phyloP scores from a whole-genome alignment of 306 rosid species.

The Castanopsis chinensis region DNA sequence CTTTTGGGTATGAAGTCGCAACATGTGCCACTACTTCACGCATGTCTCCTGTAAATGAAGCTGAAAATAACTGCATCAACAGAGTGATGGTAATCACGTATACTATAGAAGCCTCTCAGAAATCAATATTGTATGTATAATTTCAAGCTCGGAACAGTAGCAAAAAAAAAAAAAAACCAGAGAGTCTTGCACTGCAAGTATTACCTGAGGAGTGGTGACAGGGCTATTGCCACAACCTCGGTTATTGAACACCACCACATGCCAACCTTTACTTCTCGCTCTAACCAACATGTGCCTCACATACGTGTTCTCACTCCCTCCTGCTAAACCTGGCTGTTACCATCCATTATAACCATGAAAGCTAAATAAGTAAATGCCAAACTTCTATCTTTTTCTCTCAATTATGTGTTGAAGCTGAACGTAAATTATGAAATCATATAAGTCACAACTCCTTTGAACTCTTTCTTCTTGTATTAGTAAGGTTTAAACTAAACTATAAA shows the following conservation, averaged over 20 bases:
- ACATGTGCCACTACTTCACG: constrained; percentile 78
- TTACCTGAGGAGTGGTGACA: constrained; percentile 87
- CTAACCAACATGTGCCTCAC: constrained; percentile 79
- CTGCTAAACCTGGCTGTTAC: constrained; percentile 92
- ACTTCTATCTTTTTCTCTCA: too few species aligned
- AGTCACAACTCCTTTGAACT: too few species aligned
- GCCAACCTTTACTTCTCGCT: constrained; percentile 74
- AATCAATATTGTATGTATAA: background rate
- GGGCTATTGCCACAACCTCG: constrained; percentile 92
- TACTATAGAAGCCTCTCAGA: constrained; percentile 3
- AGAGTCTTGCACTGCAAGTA: too few species aligned
- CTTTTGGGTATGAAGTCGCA: constrained; percentile 57
- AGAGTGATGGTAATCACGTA: constrained; percentile 32
- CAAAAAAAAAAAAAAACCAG: too few species aligned
- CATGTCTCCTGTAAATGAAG: constrained; percentile 87
- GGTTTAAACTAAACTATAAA: too few species aligned
- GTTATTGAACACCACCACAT: constrained; percentile 86
- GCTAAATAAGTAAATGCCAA: background rate
- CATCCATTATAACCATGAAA: background rate
- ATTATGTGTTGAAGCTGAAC: too few species aligned
- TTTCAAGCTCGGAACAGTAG: too few species aligned
- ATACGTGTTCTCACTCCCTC: constrained; percentile 80
- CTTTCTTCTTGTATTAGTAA: too few species aligned
- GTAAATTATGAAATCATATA: too few species aligned
- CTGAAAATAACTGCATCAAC: constrained; percentile 91